Conservation (phyloP, 164 flowering plant species). For the Taxillus chinensis region DNA sequence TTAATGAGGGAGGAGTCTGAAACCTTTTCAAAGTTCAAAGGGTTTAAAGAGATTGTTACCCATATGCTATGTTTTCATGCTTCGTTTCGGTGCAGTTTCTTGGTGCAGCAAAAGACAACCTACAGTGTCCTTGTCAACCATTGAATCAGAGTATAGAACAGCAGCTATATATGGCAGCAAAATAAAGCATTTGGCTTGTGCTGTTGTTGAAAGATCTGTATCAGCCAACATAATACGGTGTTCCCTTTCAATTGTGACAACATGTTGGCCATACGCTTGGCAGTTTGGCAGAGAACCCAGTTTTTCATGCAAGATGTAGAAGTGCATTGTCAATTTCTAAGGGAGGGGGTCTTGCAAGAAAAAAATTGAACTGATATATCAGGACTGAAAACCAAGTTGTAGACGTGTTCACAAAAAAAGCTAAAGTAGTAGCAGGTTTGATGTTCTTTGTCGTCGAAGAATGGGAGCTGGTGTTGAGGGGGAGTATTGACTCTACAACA, state of each 20-base stretch:
- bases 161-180: conserved; percentile 7
- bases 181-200: conserved; percentile 8
- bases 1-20: neutral
- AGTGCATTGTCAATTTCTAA: conserved; percentile 18
- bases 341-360: conserved; percentile 14
- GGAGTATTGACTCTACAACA: no score
- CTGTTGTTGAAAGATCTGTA: conserved; percentile 15
- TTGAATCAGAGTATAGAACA: conserved; percentile 9
- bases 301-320: conserved; percentile 21
- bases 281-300: conserved; percentile 18
- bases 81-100: conserved; percentile 5
- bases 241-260: conserved; percentile 17
- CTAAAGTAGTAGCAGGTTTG: neutral
- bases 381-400: conserved; percentile 9
- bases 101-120: conserved; percentile 18
- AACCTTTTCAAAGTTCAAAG: neutral
- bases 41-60: neutral
- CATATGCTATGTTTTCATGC: neutral
- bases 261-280: conserved; percentile 8
- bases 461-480: no score
- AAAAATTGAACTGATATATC: conserved; percentile 10
- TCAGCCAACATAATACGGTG: conserved; percentile 9
- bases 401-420: conserved; percentile 16
- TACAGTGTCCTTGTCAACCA: conserved; percentile 11
- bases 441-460: neutral